Percentiles rank a stretch among this genome's conserved stretches.
These are phyloP conservation scores for Paraphoma sp. DNA, from an alignment of 2,329 filamentous ascomycete species.

Conservation along the genomic window DNA sequence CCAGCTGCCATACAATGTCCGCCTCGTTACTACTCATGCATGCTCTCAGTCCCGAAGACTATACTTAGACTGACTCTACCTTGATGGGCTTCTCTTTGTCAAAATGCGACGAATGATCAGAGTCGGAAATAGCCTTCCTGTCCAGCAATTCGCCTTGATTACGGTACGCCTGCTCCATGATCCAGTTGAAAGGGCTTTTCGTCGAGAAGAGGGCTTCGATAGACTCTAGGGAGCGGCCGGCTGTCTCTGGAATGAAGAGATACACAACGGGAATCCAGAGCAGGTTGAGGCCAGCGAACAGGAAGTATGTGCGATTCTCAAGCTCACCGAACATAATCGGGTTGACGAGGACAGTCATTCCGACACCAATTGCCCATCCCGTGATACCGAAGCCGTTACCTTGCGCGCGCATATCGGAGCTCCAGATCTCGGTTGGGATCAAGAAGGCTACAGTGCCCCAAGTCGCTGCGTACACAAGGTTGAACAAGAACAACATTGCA, in stretches of 20 bases:
- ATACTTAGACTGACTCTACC: background rate
- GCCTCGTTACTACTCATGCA: too few relatives aligned
- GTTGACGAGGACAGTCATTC: slow-evolving; percentile 3
- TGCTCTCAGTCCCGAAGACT: too few relatives aligned
- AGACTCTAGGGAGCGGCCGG: slow-evolving; percentile 4
- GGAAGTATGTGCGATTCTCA: slow-evolving; percentile 12
- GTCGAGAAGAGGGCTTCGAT: slow-evolving; percentile 7
- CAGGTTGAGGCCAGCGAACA: slow-evolving; percentile 21
- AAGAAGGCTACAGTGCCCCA: slow-evolving; percentile 6
- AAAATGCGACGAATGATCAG: background rate
- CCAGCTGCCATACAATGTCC: too few relatives aligned
- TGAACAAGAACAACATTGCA: slow-evolving; percentile 3
- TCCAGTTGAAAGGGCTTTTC: slow-evolving; percentile 2
- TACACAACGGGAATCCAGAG: slow-evolving; percentile 54
- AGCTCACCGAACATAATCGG: slow-evolving; percentile 6
- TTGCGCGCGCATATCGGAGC: slow-evolving; percentile 3
- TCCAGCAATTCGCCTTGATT: background rate
- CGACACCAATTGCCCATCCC: slow-evolving; percentile 7
- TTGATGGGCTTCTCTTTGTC: background rate
- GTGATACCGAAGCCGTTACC: slow-evolving; percentile 7
- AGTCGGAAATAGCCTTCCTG: background rate
- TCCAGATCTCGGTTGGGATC: slow-evolving; percentile 7
- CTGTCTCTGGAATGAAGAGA: slow-evolving; percentile 59
- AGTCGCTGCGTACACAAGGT: slow-evolving; percentile 2
- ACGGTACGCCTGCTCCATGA: background rate